phyloP scores from a whole-genome alignment of 192 early-diverging fungal genomes.

The Mortierella claussenii region DNA sequence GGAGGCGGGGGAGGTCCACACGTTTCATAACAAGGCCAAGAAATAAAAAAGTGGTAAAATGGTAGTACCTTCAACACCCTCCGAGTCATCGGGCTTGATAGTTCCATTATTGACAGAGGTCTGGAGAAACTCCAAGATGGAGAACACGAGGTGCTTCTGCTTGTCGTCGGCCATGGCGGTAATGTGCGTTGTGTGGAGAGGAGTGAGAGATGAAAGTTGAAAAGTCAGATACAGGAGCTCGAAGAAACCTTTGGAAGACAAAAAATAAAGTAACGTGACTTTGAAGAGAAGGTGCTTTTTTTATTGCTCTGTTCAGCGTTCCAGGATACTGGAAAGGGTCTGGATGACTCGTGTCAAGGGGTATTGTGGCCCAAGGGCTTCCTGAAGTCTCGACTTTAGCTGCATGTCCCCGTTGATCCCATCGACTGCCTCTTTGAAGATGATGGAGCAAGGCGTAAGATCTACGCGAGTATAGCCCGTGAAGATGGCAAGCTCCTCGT shows the following conservation, averaged over 20 bases:
- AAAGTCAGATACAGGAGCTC: background rate
- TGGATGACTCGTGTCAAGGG: constrained; percentile 8
- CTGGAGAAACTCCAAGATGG: constrained; percentile 85
- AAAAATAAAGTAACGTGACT: too few relatives aligned
- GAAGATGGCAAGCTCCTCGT: constrained; percentile 31
- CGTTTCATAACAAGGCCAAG: too few relatives aligned
- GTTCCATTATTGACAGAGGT: constrained; percentile 73
- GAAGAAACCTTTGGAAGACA: constrained; percentile 2
- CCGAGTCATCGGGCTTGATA: constrained; percentile 79
- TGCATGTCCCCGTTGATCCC: background rate
- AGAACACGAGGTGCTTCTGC: constrained; percentile 78
- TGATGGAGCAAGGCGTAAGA: constrained; percentile 17
- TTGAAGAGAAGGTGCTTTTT: too few relatives aligned
- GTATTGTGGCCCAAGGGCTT: constrained; percentile 12
- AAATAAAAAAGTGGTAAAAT: background rate
- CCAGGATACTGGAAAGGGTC: background rate
- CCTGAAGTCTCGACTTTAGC: background rate
- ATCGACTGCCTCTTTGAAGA: constrained; percentile 17
- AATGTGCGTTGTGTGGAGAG: background rate
- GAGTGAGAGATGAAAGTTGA: background rate
- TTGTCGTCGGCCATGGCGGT: constrained; percentile 74
- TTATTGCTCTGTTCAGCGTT: too few relatives aligned
- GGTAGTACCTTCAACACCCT: constrained; percentile 79
- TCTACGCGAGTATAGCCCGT: constrained; percentile 30
- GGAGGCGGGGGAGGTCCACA: too few relatives aligned